Evolutionary conservation across 768 basidiomycete genomes (phyloP).

Genomic region (Suillus placidus): DNA sequence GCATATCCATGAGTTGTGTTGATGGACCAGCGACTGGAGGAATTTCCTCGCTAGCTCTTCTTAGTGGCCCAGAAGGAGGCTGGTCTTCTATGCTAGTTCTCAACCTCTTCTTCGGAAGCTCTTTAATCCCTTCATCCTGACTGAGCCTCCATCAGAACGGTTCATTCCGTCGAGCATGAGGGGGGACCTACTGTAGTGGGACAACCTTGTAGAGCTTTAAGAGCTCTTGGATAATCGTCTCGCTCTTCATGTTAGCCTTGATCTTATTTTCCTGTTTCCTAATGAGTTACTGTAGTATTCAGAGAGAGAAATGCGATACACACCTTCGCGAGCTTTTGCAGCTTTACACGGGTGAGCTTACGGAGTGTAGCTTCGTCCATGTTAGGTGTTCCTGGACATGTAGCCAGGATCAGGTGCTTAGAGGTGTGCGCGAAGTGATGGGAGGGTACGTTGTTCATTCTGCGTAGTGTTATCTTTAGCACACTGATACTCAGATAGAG

Average conservation of each 20-base stretch:
- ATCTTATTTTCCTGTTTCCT: slow-evolving; percentile 22
- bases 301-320: background rate
- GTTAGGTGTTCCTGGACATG: background rate
- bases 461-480: background rate
- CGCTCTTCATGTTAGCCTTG: slow-evolving; percentile 30
- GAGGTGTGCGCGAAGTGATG: background rate
- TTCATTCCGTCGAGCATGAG: slow-evolving; percentile 14
- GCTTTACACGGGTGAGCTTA: slow-evolving; percentile 24
- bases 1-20: slow-evolving; percentile 16
- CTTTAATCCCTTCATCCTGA: slow-evolving; percentile 15
- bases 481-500: background rate
- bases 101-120: slow-evolving; percentile 19
- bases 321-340: slow-evolving; percentile 33
- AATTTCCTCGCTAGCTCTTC: background rate
- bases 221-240: slow-evolving; percentile 28
- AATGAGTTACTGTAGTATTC: background rate
- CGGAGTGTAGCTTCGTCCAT: slow-evolving; percentile 23
- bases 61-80: slow-evolving; percentile 2
- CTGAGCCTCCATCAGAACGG: slow-evolving; percentile 15
- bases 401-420: background rate
- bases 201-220: slow-evolving; percentile 8
- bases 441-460: background rate
- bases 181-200: background rate
- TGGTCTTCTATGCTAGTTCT: background rate
- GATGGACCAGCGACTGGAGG: background rate